Conservation (phyloP, 768 basidiomycete species). For the Amanita exitialis region DNA sequence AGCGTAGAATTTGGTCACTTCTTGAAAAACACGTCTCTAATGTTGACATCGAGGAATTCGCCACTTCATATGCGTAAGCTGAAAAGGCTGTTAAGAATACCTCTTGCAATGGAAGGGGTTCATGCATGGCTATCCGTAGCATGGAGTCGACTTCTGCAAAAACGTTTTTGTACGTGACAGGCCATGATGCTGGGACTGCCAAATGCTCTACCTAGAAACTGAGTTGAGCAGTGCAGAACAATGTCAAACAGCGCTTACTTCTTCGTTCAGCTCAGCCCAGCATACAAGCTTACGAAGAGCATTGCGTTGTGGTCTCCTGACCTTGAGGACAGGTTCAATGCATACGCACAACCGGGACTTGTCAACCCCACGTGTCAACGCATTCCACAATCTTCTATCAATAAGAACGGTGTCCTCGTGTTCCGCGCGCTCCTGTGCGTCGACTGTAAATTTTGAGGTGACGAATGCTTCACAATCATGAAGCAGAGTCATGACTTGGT, state of each 20-base stretch:
- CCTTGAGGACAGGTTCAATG: background rate
- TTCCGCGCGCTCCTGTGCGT: background rate
- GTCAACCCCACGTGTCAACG: conserved; percentile 8
- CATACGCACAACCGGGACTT: conserved; percentile 6
- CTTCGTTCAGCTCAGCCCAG: conserved; percentile 15
- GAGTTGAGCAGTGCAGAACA: conserved; percentile 6
- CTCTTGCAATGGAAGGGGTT: conserved; percentile 33
- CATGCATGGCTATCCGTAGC: conserved; percentile 2
- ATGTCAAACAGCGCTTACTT: conserved; percentile 15
- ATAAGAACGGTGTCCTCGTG: conserved; percentile 14
- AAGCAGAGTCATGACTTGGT: conserved; percentile 2
- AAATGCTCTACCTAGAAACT: conserved; percentile 15
- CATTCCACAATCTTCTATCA: conserved; percentile 19
- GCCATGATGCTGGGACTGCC: conserved; percentile 25
- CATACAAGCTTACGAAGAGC: conserved; percentile 4
- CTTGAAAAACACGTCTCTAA: conserved; percentile 36
- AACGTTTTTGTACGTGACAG: conserved; percentile 19
- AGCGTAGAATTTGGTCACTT: conserved; percentile 37
- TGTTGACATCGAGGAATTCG: conserved; percentile 19
- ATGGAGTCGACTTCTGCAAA: conserved; percentile 13
- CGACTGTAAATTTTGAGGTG: background rate
- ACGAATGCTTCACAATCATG: background rate
- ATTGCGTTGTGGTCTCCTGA: background rate
- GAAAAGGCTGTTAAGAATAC: conserved; percentile 44
- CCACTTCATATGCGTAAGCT: conserved; percentile 34